phyloP scores from a whole-genome alignment of 192 early-diverging fungal genomes.

The Podila clonocystis region DNA sequence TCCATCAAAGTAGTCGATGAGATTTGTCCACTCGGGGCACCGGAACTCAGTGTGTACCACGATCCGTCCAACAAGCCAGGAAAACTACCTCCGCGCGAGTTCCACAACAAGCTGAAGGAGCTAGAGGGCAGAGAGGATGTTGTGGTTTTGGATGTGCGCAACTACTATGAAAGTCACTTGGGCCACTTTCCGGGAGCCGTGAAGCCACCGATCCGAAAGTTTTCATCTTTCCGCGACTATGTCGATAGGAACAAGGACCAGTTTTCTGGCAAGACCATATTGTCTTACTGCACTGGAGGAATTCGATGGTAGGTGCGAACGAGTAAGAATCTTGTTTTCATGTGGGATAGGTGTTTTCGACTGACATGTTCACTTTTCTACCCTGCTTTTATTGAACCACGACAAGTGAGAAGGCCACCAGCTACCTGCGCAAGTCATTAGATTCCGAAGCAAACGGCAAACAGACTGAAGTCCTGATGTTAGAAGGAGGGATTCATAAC shows the following conservation, averaged over 20 bases:
- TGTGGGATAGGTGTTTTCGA: background rate
- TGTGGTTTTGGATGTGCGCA: constrained; percentile 68
- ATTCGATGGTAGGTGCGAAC: constrained; percentile 35
- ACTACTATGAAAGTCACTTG: constrained; percentile 73
- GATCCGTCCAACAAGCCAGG: constrained; percentile 39
- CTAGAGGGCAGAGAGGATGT: constrained; percentile 45
- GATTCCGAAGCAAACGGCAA: constrained; percentile 17
- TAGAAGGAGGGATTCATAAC: constrained; percentile 78
- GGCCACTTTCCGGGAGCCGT: constrained; percentile 69
- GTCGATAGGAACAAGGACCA: constrained; percentile 56
- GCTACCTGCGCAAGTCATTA: constrained; percentile 59
- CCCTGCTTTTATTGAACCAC: too few relatives aligned
- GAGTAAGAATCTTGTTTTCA: background rate
- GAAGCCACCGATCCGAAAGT: constrained; percentile 71
- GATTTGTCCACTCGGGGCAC: constrained; percentile 69
- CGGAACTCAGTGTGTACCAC: constrained; percentile 46
- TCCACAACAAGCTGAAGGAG: constrained; percentile 57
- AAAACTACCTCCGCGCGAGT: constrained; percentile 60
- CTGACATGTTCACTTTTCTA: constrained; percentile 2
- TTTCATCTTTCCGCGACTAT: constrained; percentile 68
- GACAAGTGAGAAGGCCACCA: constrained; percentile 66
- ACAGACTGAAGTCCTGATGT: constrained; percentile 63
- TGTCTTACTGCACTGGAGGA: constrained; percentile 76
- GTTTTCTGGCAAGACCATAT: constrained; percentile 62
- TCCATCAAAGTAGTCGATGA: constrained; percentile 70